phyloP scores from a whole-genome alignment of 257 asterid species.

The Salvia miltiorrhiza region DNA sequence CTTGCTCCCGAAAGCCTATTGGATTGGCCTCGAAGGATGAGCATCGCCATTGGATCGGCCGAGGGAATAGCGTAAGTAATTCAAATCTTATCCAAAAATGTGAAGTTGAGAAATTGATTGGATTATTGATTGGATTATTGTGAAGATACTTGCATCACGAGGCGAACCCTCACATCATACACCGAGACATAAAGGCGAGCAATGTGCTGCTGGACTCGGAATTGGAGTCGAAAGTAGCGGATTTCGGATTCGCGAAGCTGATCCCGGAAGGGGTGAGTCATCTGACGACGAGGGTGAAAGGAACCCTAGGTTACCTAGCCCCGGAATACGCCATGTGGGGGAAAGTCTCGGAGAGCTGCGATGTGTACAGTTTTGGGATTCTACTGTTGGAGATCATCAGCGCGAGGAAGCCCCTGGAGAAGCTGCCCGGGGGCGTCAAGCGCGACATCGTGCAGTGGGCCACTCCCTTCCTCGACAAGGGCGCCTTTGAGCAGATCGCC shows the following conservation, averaged over 20 bases:
- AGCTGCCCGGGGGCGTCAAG: conserved; percentile 58
- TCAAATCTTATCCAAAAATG: neutral
- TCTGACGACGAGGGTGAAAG: conserved; percentile 72
- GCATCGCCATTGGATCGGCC: conserved; percentile 57
- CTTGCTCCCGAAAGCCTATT: conserved; percentile 54
- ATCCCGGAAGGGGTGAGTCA: conserved; percentile 75
- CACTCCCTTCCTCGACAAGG: conserved; percentile 44
- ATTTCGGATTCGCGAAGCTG: conserved; percentile 76
- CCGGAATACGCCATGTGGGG: conserved; percentile 93
- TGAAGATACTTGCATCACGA: conserved; percentile 78
- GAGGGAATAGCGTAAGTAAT: conserved; percentile 58
- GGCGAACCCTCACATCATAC: conserved; percentile 79
- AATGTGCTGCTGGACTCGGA: conserved; percentile 66
- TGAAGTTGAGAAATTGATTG: too few relatives aligned
- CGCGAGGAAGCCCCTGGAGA: conserved; percentile 59
- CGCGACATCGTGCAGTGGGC: conserved; percentile 82
- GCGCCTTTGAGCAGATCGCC: conserved; percentile 54
- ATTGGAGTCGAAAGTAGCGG: conserved; percentile 68
- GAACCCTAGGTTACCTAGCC: conserved; percentile 76
- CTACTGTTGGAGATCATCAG: conserved; percentile 64
- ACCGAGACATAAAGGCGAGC: conserved; percentile 84
- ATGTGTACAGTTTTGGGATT: conserved; percentile 78
- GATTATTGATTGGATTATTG: neutral
- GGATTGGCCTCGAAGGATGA: conserved; percentile 63
- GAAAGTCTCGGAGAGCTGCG: conserved; percentile 73